Conservation (phyloP, 2,329 filamentous ascomycete species). For the Penicillium sp. region DNA sequence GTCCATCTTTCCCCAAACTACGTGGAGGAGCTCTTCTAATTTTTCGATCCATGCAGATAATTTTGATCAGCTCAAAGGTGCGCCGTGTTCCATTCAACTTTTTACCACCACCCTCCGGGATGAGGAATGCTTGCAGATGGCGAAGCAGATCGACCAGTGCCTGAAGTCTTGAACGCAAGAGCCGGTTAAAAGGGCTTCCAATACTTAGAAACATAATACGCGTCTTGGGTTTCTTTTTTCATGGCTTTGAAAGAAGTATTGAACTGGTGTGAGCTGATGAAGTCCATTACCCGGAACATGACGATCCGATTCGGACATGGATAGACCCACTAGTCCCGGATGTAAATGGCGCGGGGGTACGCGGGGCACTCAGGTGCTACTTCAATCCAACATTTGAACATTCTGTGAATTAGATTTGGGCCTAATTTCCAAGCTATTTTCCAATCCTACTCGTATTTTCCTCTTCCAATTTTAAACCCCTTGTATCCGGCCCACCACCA, state of each 20-base stretch:
- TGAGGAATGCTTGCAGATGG: constrained; percentile 30
- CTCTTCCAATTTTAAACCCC: too few species aligned
- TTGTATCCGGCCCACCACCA: background rate
- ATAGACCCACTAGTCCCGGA: background rate
- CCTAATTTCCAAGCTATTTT: background rate
- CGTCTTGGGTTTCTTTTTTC: too few species aligned
- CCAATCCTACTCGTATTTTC: background rate
- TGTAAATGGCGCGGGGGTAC: background rate
- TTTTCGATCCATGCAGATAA: constrained; percentile 14
- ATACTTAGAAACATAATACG: background rate
- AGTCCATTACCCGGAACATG: background rate
- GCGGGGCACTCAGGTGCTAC: background rate
- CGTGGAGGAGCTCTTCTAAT: too few species aligned
- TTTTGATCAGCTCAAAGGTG: constrained; percentile 25
- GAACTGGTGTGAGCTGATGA: background rate
- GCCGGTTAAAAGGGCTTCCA: background rate
- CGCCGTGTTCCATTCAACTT: constrained; percentile 30
- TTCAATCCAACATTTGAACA: background rate
- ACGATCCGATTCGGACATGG: background rate
- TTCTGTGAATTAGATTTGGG: background rate
- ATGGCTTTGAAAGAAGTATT: background rate
- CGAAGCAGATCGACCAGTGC: constrained; percentile 27
- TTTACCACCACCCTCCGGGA: constrained; percentile 30
- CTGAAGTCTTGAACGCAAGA: constrained; percentile 10
- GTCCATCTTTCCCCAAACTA: constrained; percentile 1